phyloP scores from a whole-genome alignment of 148 eudicot species.

The Vaccinium macrocarpon region DNA sequence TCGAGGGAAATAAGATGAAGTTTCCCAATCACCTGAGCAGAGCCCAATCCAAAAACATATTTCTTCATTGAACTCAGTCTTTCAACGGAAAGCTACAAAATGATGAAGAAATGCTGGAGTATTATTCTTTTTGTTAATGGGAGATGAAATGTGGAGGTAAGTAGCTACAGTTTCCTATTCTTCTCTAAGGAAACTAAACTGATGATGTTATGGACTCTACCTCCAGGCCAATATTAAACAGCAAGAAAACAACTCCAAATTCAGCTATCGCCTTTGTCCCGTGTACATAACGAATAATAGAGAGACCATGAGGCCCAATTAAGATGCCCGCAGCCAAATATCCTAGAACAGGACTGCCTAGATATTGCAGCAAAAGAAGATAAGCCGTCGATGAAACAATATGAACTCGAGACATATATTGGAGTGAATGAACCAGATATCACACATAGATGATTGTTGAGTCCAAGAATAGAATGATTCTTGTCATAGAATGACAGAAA shows the following conservation, averaged over 20 bases:
- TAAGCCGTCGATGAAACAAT: constrained; percentile 4
- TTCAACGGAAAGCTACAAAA: constrained; percentile 92
- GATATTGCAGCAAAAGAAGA: constrained; percentile 29
- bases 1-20: neutral
- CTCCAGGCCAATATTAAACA: constrained; percentile 98
- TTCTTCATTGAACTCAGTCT: constrained; percentile 99
- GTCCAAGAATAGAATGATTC: neutral
- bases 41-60: constrained; percentile 97
- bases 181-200: constrained; percentile 1
- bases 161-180: neutral
- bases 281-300: constrained; percentile 94
- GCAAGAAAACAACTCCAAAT: constrained; percentile 96
- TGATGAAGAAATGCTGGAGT: constrained; percentile 17
- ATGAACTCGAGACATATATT: neutral
- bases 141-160: constrained; percentile 3
- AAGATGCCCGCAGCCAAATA: constrained; percentile 96
- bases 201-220: constrained; percentile 36
- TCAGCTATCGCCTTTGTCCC: constrained; percentile 99
- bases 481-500: neutral
- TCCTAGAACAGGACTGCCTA: constrained; percentile 99
- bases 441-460: neutral
- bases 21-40: constrained; percentile 74
- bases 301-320: constrained; percentile 98
- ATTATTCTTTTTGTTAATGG: neutral
- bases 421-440: neutral